Conservation (phyloP, 1,139 yeast genomes). For the Yamadazyma blattariae region DNA sequence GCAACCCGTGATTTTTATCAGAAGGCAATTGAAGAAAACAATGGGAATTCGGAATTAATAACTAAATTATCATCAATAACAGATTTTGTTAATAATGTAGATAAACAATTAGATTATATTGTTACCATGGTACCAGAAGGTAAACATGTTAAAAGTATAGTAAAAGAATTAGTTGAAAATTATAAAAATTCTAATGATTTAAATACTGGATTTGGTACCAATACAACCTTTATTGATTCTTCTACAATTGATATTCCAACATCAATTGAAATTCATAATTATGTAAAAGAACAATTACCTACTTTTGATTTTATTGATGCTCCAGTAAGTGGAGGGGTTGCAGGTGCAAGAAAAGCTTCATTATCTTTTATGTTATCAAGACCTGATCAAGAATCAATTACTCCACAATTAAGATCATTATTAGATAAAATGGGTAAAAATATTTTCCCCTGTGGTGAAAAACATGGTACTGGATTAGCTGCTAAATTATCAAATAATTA, state of each 20-base stretch:
- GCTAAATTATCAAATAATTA: conserved; percentile 61
- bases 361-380: conserved; percentile 58
- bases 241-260: conserved; percentile 57
- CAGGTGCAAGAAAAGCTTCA: conserved; percentile 56
- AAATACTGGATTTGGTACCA: conserved; percentile 11
- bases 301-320: conserved; percentile 50
- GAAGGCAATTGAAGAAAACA: conserved; percentile 22
- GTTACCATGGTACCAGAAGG: conserved; percentile 64
- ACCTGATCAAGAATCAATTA: conserved; percentile 23
- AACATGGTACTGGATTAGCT: conserved; percentile 56
- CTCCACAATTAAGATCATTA: conserved; percentile 25
- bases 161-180: conserved; percentile 33
- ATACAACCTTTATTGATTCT: conserved; percentile 45
- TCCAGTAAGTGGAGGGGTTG: conserved; percentile 63
- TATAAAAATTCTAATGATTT: conserved; percentile 12
- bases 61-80: conserved; percentile 21
- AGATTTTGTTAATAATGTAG: conserved; percentile 37
- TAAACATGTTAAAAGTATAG: conserved; percentile 47
- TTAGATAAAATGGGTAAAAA: conserved; percentile 51
- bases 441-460: conserved; percentile 51
- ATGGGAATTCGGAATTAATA: conserved; percentile 21
- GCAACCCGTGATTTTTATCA: conserved; percentile 28
- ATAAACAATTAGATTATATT: conserved; percentile 38
- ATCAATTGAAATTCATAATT: conserved; percentile 39
- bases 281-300: conserved; percentile 31